Conservation (phyloP, 495 filamentous ascomycete species). For the Acidiella bohemica region DNA sequence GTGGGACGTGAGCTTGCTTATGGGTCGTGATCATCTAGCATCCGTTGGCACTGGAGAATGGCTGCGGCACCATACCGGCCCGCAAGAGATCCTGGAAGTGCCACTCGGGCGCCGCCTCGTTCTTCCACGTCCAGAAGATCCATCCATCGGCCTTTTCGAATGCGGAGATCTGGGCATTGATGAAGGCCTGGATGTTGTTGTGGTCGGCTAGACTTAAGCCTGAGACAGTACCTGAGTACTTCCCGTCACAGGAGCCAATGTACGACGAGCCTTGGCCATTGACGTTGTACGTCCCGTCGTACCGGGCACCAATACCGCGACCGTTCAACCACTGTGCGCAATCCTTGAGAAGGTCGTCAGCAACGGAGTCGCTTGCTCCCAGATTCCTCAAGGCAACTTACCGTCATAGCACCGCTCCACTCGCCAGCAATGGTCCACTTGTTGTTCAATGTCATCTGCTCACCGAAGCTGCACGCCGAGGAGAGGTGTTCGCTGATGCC, state of each 20-base stretch:
- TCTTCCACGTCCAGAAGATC: conserved; percentile 80
- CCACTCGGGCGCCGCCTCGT: conserved; percentile 80
- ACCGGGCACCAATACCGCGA: conserved; percentile 29
- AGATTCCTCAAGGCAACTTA: too few species aligned
- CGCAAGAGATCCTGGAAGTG: conserved; percentile 47
- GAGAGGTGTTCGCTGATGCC: conserved; percentile 22
- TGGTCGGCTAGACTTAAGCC: conserved; percentile 40
- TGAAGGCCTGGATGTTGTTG: conserved; percentile 44
- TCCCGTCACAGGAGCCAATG: conserved; percentile 47
- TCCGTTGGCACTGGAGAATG: conserved; percentile 7
- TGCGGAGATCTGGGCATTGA: conserved; percentile 62
- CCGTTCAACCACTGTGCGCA: conserved; percentile 39
- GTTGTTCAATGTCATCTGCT: conserved; percentile 27
- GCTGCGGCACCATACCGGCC: conserved; percentile 47
- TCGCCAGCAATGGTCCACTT: conserved; percentile 57
- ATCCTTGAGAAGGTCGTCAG: too few species aligned
- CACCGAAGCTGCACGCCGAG: conserved; percentile 29
- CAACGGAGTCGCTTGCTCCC: too few species aligned
- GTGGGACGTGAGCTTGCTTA: too few species aligned
- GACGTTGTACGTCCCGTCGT: conserved; percentile 42
- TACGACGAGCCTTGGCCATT: conserved; percentile 25
- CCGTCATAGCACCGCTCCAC: conserved; percentile 46
- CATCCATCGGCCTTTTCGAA: conserved; percentile 57
- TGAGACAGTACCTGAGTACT: conserved; percentile 42
- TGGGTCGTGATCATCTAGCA: conserved; percentile 2